Evolutionary conservation across 495 filamentous ascomycete genomes (phyloP).

Genomic region (Podospora pseudopauciseta): DNA sequence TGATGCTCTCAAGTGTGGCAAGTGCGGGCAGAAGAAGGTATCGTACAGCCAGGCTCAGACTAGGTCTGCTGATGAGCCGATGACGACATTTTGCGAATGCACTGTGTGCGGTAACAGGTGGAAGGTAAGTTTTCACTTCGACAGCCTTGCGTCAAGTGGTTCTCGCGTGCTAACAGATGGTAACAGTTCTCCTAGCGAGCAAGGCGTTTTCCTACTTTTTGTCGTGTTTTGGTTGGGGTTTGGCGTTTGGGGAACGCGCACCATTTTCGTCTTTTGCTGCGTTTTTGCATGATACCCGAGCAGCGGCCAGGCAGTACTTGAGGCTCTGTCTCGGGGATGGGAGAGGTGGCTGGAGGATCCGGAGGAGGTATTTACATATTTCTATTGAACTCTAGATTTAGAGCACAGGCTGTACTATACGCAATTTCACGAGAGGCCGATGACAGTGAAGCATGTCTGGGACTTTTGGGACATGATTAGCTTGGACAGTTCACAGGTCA

Average conservation of each 20-base stretch:
- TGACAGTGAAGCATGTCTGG: too few relatives aligned
- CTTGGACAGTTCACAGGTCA: too few relatives aligned
- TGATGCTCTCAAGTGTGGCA: slow-evolving; percentile 78
- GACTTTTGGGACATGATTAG: too few relatives aligned
- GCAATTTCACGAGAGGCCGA: background rate
- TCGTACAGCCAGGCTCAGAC: slow-evolving; percentile 95
- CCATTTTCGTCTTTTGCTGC: background rate
- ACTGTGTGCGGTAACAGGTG: slow-evolving; percentile 70
- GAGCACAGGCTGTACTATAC: slow-evolving; percentile 6
- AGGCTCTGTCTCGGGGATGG: background rate
- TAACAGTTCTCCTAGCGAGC: background rate
- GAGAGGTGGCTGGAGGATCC: background rate
- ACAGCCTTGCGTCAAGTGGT: background rate
- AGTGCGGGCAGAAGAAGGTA: slow-evolving; percentile 88
- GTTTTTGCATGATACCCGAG: slow-evolving; percentile 14
- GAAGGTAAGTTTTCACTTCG: slow-evolving; percentile 51
- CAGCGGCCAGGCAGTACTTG: background rate
- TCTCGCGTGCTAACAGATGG: background rate
- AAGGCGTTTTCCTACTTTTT: background rate
- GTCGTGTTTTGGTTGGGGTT: background rate
- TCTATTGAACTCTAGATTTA: background rate
- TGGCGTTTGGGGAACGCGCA: slow-evolving; percentile 10
- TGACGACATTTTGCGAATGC: slow-evolving; percentile 82
- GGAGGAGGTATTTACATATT: background rate
- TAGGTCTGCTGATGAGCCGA: slow-evolving; percentile 85